Conservation (phyloP, 2,329 filamentous ascomycete genomes). For the Metarhizium sp. region DNA sequence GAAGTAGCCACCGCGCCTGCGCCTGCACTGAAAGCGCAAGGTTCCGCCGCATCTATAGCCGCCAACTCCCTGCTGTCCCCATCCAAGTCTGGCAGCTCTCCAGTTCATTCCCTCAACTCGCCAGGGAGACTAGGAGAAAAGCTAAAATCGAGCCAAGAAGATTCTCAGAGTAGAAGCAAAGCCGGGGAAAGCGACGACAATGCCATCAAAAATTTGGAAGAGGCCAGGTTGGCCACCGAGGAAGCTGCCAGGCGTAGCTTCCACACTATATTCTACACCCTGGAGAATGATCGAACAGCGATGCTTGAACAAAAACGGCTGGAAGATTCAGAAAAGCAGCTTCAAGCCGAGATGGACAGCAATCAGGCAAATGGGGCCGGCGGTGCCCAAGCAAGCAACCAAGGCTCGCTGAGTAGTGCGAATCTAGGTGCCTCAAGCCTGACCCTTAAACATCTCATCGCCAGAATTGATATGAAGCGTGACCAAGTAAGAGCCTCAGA, state of each 20-base stretch:
- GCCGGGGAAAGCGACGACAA: slow-evolving; percentile 55
- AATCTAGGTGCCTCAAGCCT: slow-evolving; percentile 94
- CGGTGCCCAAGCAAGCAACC: slow-evolving; percentile 50
- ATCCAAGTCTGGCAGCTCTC: slow-evolving; percentile 60
- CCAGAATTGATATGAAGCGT: slow-evolving; percentile 87
- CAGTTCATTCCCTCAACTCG: slow-evolving; percentile 51
- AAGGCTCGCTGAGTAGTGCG: slow-evolving; percentile 83
- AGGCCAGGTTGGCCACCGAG: slow-evolving; percentile 83
- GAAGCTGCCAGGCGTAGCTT: slow-evolving; percentile 85
- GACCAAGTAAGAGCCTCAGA: slow-evolving; percentile 86
- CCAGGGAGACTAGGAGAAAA: slow-evolving; percentile 49
- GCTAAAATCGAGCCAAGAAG: slow-evolving; percentile 35
- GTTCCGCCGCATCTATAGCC: slow-evolving; percentile 38
- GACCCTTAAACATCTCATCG: slow-evolving; percentile 93
- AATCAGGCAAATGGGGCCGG: slow-evolving; percentile 37
- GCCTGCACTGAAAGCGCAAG: slow-evolving; percentile 40
- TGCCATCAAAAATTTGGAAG: slow-evolving; percentile 85
- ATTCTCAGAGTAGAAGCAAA: slow-evolving; percentile 48
- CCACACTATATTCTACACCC: slow-evolving; percentile 86
- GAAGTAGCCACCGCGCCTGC: slow-evolving; percentile 54
- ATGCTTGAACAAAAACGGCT: slow-evolving; percentile 97
- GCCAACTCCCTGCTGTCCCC: slow-evolving; percentile 56
- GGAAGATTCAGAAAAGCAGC: slow-evolving; percentile 90
- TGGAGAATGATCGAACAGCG: slow-evolving; percentile 89
- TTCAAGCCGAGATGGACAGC: slow-evolving; percentile 87